These are phyloP conservation scores for Limonium bicolor DNA, from an alignment of 148 eudicot genomes.

Conservation along the genomic window DNA sequence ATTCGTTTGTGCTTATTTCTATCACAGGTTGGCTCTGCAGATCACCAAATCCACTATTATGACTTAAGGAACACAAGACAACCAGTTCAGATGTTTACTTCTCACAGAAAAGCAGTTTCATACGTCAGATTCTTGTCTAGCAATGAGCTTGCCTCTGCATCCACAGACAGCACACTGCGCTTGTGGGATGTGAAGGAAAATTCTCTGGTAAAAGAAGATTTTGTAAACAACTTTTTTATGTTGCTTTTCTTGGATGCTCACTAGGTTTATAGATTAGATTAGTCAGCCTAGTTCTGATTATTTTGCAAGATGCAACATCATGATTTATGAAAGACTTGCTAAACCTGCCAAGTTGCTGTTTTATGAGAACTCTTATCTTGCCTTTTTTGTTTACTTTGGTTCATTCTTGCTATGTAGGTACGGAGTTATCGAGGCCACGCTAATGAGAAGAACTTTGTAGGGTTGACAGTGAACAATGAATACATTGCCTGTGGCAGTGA, in stretches of 20 bases:
- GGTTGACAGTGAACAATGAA: constrained; percentile 60
- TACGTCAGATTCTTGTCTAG: constrained; percentile 77
- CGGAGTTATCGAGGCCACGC: constrained; percentile 65
- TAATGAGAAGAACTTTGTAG: constrained; percentile 91
- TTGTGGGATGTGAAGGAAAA: constrained; percentile 71
- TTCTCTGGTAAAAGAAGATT: constrained; percentile 26
- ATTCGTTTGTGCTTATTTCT: constrained; percentile 1
- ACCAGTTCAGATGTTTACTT: constrained; percentile 61
- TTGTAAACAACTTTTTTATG: no score
- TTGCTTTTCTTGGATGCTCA: no score
- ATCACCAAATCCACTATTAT: constrained; percentile 75
- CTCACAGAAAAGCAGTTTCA: constrained; percentile 80
- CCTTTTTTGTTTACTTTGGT: not conserved
- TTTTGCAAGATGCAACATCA: no score
- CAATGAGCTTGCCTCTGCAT: constrained; percentile 86
- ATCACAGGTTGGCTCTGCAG: constrained; percentile 89
- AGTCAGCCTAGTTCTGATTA: no score
- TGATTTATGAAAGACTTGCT: no score
- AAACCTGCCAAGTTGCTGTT: not conserved
- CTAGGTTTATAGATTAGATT: no score
- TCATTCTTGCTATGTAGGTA: constrained; percentile 20
- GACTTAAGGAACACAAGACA: constrained; percentile 81
- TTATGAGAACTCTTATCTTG: not conserved
- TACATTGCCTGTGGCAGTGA: constrained; percentile 93
- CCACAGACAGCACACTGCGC: constrained; percentile 79